Evolutionary conservation across 169 alveolate species (phyloP), one percentile per base, ranked within the genome.

Genomic region (Cystoisospora suis): DNA sequence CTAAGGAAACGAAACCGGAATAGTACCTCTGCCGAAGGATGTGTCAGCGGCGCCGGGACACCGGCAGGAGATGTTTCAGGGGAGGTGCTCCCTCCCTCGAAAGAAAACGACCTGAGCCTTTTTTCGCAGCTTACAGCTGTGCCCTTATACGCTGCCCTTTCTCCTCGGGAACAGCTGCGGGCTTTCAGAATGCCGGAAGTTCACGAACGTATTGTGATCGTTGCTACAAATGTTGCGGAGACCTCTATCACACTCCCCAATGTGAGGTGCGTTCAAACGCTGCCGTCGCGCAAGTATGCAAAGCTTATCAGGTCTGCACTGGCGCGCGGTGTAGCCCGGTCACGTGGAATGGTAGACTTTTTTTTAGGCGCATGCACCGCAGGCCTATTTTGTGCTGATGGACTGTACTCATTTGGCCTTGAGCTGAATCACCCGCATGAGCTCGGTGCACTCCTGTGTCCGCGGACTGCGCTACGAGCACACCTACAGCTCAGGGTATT

Each of bases 161-260:
- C 94, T 9, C 77, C 86, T 53, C 77, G 69, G 61, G 88, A 83
- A 32, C 94, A 91, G 92, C 56, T 61, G 27, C 70, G 38, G 72
- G 96, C 96, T 46, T 96, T 96, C 86, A 94, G 96, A 36, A 92
- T 94, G 40, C 99, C 99, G 38, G 94, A 93, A 42, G 98, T 96
- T 15, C 95, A 95, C 90, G 98, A 97, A 93, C 95, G 99, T 29
- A 92, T 98, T 70, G 98, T 99, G 45, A 98, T 99, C 56, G 96
- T 99, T 47, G 96, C 99, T n/a, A 99, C 99, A 40, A 99, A 99
- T 90, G 99, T 99, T 3, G 99, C 99, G 27, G 99, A 99, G 95
- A 99, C 99, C 29, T 98, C 99, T 15, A 93, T 99, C 40, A 99
- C 99, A 23, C 96, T 99, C 58, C 99, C 99, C 34, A 98, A 98